Conservation (phyloP, 2,329 filamentous ascomycete genomes). For the Coleophoma crateriformis region DNA sequence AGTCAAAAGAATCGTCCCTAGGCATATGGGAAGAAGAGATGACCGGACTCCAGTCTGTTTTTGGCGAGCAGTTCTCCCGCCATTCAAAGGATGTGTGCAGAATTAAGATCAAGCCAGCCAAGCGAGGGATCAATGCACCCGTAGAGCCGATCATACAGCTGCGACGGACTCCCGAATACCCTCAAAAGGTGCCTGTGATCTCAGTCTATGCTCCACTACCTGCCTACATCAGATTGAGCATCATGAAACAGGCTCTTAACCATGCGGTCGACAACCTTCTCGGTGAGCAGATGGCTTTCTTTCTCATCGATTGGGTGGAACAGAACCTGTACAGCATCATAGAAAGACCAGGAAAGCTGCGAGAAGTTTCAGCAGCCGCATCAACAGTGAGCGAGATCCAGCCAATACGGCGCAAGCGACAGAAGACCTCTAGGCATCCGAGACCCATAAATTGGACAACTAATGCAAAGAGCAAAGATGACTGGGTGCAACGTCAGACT, state of each 20-base stretch:
- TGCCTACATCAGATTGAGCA: conserved; percentile 87
- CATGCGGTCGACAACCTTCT: conserved; percentile 66
- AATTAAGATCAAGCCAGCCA: conserved; percentile 57
- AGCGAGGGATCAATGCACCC: conserved; percentile 41
- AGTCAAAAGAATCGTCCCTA: conserved; percentile 44
- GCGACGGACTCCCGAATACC: conserved; percentile 70
- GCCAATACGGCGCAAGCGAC: conserved; percentile 16
- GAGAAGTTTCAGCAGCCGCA: conserved; percentile 76
- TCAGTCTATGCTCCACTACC: conserved; percentile 68
- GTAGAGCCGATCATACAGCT: conserved; percentile 58
- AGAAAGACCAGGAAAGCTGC: conserved; percentile 74
- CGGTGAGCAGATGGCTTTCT: conserved; percentile 88
- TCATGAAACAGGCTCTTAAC: conserved; percentile 70
- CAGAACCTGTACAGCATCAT: conserved; percentile 77
- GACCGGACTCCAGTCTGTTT: conserved; percentile 78
- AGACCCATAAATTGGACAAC: conserved; percentile 59
- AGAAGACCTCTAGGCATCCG: conserved; percentile 38
- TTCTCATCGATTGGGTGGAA: conserved; percentile 87
- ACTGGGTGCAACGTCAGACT: conserved; percentile 66
- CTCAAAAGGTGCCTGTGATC: conserved; percentile 60
- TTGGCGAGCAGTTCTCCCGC: conserved; percentile 64
- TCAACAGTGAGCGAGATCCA: conserved; percentile 53
- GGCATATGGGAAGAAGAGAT: conserved; percentile 83
- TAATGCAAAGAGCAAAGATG: conserved; percentile 53
- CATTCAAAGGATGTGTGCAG: conserved; percentile 61